phyloP scores from a whole-genome alignment of 164 flowering plant species.

The Sextonia rubra region DNA sequence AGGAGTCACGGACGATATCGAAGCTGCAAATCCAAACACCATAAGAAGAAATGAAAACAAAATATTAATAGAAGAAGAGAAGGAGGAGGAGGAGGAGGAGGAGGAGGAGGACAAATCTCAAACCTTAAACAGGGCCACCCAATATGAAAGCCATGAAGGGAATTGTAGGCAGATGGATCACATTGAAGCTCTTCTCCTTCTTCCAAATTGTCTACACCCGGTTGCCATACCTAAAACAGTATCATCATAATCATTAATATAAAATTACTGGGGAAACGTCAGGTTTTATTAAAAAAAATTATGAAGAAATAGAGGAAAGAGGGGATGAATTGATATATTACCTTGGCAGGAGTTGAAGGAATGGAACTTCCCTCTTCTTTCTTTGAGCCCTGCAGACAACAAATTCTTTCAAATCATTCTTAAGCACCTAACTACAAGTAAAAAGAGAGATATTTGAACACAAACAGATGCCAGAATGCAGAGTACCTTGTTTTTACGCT shows the following conservation, averaged over 20 bases:
- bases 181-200: constrained; percentile 95
- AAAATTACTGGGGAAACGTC: background rate
- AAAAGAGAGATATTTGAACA: background rate
- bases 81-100: background rate
- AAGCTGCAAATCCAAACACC: constrained; percentile 41
- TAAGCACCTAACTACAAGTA: background rate
- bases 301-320: background rate
- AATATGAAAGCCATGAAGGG: constrained; percentile 77
- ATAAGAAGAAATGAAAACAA: background rate
- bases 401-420: background rate
- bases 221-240: constrained; percentile 52
- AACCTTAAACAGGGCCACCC: constrained; percentile 97
- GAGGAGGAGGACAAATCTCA: background rate
- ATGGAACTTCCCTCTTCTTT: constrained; percentile 41
- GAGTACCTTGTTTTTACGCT: constrained; percentile 64
- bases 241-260: background rate
- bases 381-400: constrained; percentile 33
- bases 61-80: background rate
- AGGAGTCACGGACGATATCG: constrained; percentile 66
- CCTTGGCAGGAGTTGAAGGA: constrained; percentile 50
- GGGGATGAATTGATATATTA: constrained; percentile 4
- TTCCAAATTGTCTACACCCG: constrained; percentile 85
- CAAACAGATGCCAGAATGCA: background rate
- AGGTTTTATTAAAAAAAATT: background rate
- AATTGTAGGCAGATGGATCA: constrained; percentile 82